Percentiles rank a stretch among this genome's conserved stretches.
Evolutionary conservation across 73 alveolate species (phyloP).

Genomic region (Tetrahymena borealis): DNA sequence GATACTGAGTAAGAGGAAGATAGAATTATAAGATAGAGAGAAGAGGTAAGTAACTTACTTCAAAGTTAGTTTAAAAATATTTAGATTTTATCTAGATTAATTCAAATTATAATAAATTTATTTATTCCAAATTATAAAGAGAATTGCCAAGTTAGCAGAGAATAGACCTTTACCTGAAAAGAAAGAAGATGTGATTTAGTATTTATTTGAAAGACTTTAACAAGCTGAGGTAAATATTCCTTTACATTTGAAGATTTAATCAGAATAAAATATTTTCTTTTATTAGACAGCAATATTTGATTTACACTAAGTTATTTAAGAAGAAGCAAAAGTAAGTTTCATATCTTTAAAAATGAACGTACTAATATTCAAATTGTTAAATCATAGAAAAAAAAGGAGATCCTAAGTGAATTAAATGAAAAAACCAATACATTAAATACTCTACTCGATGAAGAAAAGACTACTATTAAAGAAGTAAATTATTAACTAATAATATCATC

Average conservation of each 20-base stretch:
- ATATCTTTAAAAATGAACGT: neutral
- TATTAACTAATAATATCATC: no score
- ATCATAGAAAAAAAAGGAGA: neutral
- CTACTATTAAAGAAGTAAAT: neutral
- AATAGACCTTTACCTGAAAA: neutral
- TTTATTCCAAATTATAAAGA: neutral
- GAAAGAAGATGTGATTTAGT: neutral
- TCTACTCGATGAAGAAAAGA: neutral
- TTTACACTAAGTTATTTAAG: neutral
- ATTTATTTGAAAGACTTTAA: neutral
- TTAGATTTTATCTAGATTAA: no score
- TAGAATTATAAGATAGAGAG: neutral
- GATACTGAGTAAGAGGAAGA: neutral
- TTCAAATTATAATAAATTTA: neutral
- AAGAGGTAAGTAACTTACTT: neutral
- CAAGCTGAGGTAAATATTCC: neutral
- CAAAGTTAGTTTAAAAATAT: no score
- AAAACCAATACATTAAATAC: neutral
- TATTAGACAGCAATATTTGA: neutral
- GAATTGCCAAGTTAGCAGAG: neutral
- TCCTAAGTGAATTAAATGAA: neutral
- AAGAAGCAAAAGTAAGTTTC: constrained; percentile 1
- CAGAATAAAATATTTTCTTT: neutral
- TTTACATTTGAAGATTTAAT: neutral
- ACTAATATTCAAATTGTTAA: neutral